phyloP scores from a whole-genome alignment of 106 monocot species.

The Acorus gramineus region DNA sequence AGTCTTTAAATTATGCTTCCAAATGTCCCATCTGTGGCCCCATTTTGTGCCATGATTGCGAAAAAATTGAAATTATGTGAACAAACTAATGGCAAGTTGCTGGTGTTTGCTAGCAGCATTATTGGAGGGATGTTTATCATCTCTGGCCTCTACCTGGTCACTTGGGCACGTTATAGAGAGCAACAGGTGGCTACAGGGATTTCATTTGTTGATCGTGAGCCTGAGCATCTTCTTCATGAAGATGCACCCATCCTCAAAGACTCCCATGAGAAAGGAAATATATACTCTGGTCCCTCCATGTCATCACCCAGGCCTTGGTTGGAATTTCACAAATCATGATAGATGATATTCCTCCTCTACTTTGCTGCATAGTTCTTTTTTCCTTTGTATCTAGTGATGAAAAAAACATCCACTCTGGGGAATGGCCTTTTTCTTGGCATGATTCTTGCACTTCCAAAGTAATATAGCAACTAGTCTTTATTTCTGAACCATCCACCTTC shows the following conservation, averaged over 20 bases:
- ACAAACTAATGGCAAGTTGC: not conserved
- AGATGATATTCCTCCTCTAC: not conserved
- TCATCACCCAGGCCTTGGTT: slow-evolving; percentile 27
- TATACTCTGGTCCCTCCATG: slow-evolving; percentile 13
- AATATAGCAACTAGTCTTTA: slow-evolving; percentile 2
- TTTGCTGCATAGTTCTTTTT: too few species aligned
- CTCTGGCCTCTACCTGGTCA: slow-evolving; percentile 61
- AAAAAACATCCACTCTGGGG: too few species aligned
- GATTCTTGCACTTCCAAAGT: not conserved
- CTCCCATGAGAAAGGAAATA: slow-evolving; percentile 19
- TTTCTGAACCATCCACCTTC: not conserved
- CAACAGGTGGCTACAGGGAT: slow-evolving; percentile 1
- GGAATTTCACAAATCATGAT: slow-evolving; percentile 38
- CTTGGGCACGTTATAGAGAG: slow-evolving; percentile 66
- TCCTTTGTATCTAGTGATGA: too few species aligned
- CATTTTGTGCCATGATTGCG: too few species aligned
- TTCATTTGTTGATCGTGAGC: not conserved
- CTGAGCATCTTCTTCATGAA: slow-evolving; percentile 31
- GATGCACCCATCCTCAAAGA: slow-evolving; percentile 18
- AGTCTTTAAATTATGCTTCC: too few species aligned
- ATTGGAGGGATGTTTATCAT: slow-evolving; percentile 55
- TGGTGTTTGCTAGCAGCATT: slow-evolving; percentile 27
- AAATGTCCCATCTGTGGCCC: too few species aligned
- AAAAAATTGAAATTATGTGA: too few species aligned
- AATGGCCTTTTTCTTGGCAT: too few species aligned